Base-by-base conservation (phyloP, 1,139 yeast genomes). In the Protomyces gravidus region DNA sequence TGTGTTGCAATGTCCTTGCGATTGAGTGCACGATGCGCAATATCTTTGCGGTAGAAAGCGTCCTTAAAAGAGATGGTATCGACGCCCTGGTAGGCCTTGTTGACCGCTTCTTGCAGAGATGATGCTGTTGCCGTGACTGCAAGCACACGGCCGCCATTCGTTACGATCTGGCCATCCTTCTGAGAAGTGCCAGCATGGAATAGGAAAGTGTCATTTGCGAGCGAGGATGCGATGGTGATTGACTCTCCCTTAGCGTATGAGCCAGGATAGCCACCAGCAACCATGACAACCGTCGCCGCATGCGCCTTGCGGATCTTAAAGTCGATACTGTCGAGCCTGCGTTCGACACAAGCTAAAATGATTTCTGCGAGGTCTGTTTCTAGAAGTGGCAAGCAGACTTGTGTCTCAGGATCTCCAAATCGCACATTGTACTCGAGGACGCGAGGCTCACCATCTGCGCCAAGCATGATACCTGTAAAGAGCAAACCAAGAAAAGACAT, bases 331-430 rank as follows among this genome's bases (percentile, higher is more conserved):
- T 94, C 99, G 65, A 94, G 80, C 73, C 97, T 81, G 73, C 87
- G 95, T 72, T 92, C 96, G 56, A 95, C 96, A 67, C 96, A 86
- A 53, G 97, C 98, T 63, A 90, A 76, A 81, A 94, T 82, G 50
- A 92, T 84, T 72, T 89, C 89, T 46, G 96, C 95, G 69, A 94
- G 79, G 74, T 94, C 98, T 23, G 96, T 85, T 19, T 84, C 74
- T 65, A 94, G 78, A 69, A 94, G 79, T 15, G 97, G 97, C 69
- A 94, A 78, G 33, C 92, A 95, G 3, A 97, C 87, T 76, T 94
- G 98, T 45, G 97, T 92, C 76, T 94, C 99, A 66, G 99, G 99
- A 73, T 94, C 99, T 64, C 99, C 99, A 68, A 94, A 94, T 75
- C 99, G 83, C 59, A 92, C 97, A 68, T 94, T 94, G 75, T 94